Evolutionary conservation across 257 asterid species (phyloP), one percentile per base, ranked within the genome.

Genomic region (Nicotiana tabacum): DNA sequence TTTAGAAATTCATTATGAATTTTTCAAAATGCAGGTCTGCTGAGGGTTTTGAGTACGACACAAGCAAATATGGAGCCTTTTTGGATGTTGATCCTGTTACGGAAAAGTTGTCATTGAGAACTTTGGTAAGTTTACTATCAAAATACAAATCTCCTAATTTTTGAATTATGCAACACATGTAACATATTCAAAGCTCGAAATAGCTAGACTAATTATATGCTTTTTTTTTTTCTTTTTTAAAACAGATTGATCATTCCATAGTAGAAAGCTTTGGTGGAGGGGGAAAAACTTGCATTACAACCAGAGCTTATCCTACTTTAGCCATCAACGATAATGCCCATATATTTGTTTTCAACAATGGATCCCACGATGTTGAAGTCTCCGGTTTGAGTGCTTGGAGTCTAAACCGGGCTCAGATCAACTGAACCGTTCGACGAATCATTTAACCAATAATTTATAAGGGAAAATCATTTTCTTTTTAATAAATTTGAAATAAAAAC

Each of bases 41-140:
- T 18, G 17, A 86, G 48, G 72, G 83, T 70, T 76, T 82, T 29
- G 87, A 68, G 0, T 85, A 84, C 13, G 88, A 89, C 69, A 84
- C 86, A 37, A 60, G 84, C 8, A 66, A 87, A 11, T 90, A 87
- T 48, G 95, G 92, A 37, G 83, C 90, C 65, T 86, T 88, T 86
- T 83, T 91, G 76, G 90, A 89, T 61, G 86, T 87, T 17, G 89
- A 91, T 87, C 90, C 90, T 66, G 61, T 58, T 35, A 83, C 43
- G 5, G 72, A 86, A 17, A 87, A 79, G 21, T 87, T 90, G 32
- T 88, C 92, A 35, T 83, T 89, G 15, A 83, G 93, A 65, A 90
- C 89, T 17, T 80, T 90, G 90, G 93, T 89, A 72, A 72, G 78
- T n/a, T n/a, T n/a, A 69, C n/a, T 69, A 11, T 21, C 77, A n/a